Base-by-base conservation (phyloP, 768 basidiomycete species). In the Lanmaoa rubissima region DNA sequence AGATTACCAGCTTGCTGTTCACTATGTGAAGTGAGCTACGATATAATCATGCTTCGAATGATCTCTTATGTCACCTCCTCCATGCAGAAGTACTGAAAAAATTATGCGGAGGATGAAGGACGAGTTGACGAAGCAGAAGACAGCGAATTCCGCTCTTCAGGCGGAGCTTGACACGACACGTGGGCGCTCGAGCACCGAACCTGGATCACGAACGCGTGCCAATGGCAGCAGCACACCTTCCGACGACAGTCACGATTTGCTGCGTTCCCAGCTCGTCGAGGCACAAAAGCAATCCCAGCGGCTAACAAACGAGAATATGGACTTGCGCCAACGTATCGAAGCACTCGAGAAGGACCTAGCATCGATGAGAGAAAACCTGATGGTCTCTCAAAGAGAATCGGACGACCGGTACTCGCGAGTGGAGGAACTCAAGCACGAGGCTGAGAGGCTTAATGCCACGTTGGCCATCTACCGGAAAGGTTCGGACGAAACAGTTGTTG, bases 101-200 rank as follows among this genome's bases (percentile, higher is more conserved):
- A 94, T 98, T 86, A 90, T 98, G 79, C 86, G 94, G 62, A 85
- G 89, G 63, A 92, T 98, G 88, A 92, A 94, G 73, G 96, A 95
- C 54, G 97, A 98, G 68, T 76, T 98, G 55, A 89, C 83, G 61
- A 95, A 90, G 75, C 92, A 96, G 74, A 98, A 97, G 76, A 79
- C 79, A 46, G 73, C 86, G 44, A 95, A 94, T 67, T 77, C 85
- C 43, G 77, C 80, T 54, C 83, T 98, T 28, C 93, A 98, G 69
- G 73, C 81, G n/a, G 92, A 98, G 64, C 78, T 96, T 21, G 93
- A 96, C 55, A 72, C 78, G 2, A 67, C 80, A 26, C 86, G 87
- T n/a, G 79, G 81, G 55, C 82, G 82, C 46, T 79, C 85, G 7
- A 78, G 82, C 47, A 70, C 72, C 10, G 84, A 82, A 55, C 76